phyloP scores from a whole-genome alignment of 1,139 yeast genomes.

The Zygosaccharomyces pseudobailii region DNA sequence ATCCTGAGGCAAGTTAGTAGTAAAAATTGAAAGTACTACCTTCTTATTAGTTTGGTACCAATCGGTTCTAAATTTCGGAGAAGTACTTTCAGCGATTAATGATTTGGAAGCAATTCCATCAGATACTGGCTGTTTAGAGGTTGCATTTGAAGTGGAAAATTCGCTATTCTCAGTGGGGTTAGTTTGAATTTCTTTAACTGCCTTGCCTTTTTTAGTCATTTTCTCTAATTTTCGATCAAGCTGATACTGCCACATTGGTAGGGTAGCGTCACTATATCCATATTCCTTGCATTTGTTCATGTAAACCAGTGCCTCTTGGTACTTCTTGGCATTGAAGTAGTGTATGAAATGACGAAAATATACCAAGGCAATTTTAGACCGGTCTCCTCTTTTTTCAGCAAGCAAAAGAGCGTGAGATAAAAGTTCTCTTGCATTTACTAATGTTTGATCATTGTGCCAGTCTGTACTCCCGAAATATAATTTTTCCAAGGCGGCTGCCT shows the following conservation, averaged over 20 bases:
- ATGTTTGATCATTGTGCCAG: constrained; percentile 38
- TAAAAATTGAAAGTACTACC: constrained; percentile 67
- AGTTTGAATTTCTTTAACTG: not conserved
- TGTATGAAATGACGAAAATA: constrained; percentile 57
- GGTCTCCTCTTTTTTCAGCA: constrained; percentile 50
- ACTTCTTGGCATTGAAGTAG: constrained; percentile 45
- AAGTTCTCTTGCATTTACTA: constrained; percentile 47
- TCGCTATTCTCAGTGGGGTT: not conserved
- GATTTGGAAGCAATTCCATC: not conserved
- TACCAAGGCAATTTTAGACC: constrained; percentile 52
- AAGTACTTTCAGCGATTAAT: not conserved
- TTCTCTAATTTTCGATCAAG: constrained; percentile 36
- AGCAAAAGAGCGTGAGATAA: constrained; percentile 51
- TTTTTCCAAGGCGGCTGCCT: constrained; percentile 56
- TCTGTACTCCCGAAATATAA: constrained; percentile 30
- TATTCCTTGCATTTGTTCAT: constrained; percentile 47
- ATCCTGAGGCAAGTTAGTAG: constrained; percentile 53
- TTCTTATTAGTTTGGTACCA: constrained; percentile 67
- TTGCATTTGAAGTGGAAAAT: not conserved
- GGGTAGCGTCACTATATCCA: constrained; percentile 45
- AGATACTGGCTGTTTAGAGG: not conserved
- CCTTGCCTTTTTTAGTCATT: constrained; percentile 4
- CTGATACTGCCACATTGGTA: constrained; percentile 50
- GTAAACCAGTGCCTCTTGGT: constrained; percentile 44
- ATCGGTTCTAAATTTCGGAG: constrained; percentile 54